Evolutionary conservation across 495 filamentous ascomycete genomes (phyloP), one percentile per base, ranked within the genome.

Genomic region (Terfezia claveryi): DNA sequence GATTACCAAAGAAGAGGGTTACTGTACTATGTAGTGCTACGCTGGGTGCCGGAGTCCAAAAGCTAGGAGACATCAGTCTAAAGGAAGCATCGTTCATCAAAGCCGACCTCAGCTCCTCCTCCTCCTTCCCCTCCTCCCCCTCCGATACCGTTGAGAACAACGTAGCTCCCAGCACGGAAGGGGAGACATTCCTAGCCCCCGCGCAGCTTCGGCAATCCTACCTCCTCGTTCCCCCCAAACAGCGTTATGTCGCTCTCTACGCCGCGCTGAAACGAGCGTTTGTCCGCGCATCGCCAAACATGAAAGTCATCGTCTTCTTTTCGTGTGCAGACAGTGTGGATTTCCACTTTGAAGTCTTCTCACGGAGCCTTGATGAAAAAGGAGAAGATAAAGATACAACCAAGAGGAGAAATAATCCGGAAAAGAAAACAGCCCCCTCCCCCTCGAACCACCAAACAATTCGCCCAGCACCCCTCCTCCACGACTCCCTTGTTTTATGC

Each of bases 241-340:
- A 94, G 53, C 80, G 91, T 9, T 69, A 96, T 10, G 91, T 95
- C 10, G 83, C 88, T 2, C 73, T 98, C 49, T 79, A 82, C 44
- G 82, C 87, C 1, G 72, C 85, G 32, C 71, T 98, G 37, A 92
- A 86, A 62, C 78, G 84, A 16, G 77, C 89, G 0, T 96, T 96
- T 61, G 79, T 83, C 56, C 76, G 87, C 12, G 81, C 81, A 67
- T 87, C 86, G 0, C 83, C 85, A 2, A 80, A 91, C 20, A 92
- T 89, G 80, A 94, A 96, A 67, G 81, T 82, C 4, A 94, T 96
- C 57, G 77, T 96, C 52, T 98, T 98, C 68, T 83, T 98, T 41
- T 92, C 87, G 1, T 96, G 92, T 62, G 88, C 91, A 14, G 92
- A 98, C 62, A 89, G 83, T 10, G 91, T 96, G 50, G 87, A 98